A percentile compares a stretch with the other conserved stretches of the same genome.
phyloP scores from a whole-genome alignment of 176 grass and related monocot genomes.

The Zizania latifolia region DNA sequence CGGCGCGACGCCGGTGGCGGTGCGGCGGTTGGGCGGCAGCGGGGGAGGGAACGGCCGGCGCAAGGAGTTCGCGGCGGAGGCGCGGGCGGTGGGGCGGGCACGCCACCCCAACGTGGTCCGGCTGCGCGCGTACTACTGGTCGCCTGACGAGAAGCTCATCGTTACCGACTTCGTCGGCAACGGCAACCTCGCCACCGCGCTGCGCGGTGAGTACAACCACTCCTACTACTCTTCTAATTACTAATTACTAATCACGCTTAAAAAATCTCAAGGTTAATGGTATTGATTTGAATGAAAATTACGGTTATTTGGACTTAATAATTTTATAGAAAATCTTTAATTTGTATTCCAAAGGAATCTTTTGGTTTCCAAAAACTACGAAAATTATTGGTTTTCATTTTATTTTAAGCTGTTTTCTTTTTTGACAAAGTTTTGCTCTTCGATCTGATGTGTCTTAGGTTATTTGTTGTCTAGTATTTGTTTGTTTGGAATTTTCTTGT shows the following conservation, averaged over 20 bases:
- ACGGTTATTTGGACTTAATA: too few species aligned
- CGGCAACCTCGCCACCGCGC: slow-evolving; percentile 75
- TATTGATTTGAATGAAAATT: too few species aligned
- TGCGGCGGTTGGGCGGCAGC: slow-evolving; percentile 69
- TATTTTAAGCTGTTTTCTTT: too few species aligned
- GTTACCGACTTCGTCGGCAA: slow-evolving; percentile 96
- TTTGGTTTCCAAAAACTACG: too few species aligned
- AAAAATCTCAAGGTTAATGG: background rate
- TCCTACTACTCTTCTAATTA: background rate
- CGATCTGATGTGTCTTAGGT: background rate
- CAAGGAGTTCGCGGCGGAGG: slow-evolving; percentile 85
- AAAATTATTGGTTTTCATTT: background rate
- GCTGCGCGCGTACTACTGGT: slow-evolving; percentile 91
- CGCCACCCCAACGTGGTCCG: slow-evolving; percentile 83
- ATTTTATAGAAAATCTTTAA: too few species aligned
- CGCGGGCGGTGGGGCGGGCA: slow-evolving; percentile 49
- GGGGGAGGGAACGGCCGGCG: slow-evolving; percentile 22
- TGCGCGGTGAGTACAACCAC: slow-evolving; percentile 43
- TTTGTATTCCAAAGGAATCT: too few species aligned
- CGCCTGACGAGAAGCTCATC: slow-evolving; percentile 85
- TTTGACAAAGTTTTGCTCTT: background rate
- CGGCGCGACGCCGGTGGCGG: slow-evolving; percentile 73
- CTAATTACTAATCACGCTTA: background rate
- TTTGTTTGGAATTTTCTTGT: background rate
- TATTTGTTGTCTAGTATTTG: background rate